A percentile compares a stretch with the other conserved stretches of the same genome.
Evolutionary conservation across 345 rosid species (phyloP).

Genomic region (Brassica carinata): DNA sequence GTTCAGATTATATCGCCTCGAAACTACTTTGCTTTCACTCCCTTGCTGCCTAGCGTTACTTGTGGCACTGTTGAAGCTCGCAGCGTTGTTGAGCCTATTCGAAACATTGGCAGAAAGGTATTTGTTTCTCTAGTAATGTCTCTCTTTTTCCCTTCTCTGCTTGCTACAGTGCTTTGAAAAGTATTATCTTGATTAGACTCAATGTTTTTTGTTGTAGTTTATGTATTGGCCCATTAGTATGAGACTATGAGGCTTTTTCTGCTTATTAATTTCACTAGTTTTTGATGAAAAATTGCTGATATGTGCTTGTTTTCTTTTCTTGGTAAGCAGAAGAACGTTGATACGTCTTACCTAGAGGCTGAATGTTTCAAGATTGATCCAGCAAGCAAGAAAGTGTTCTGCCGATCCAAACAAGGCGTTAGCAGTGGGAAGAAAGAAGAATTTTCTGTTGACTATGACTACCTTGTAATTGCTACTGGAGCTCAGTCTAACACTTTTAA

Average conservation of each 20-base stretch:
- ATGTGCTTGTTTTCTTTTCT: not conserved
- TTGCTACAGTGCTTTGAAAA: constrained; percentile 3
- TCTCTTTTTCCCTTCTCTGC: not conserved
- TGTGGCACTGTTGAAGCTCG: constrained; percentile 98
- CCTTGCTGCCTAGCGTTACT: constrained; percentile 95
- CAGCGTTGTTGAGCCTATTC: constrained; percentile 92
- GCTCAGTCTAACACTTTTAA: constrained; percentile 93
- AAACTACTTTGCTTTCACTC: constrained; percentile 97
- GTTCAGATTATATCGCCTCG: constrained; percentile 94
- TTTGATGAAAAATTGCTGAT: constrained; percentile 10
- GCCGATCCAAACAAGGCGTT: constrained; percentile 55
- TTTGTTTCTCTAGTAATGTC: not conserved
- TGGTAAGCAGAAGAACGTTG: constrained; percentile 56
- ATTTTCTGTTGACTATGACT: constrained; percentile 82
- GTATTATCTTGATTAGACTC: not conserved
- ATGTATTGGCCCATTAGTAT: not conserved
- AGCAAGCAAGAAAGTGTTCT: constrained; percentile 71
- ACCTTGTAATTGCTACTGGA: constrained; percentile 93
- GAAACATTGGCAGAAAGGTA: constrained; percentile 84
- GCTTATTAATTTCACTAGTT: not conserved
- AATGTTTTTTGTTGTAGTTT: not conserved
- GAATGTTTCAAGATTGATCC: constrained; percentile 91
- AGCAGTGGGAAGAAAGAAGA: constrained; percentile 69
- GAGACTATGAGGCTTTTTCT: constrained; percentile 6
- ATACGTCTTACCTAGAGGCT: constrained; percentile 69